Evolutionary conservation across 2,329 filamentous ascomycete genomes (phyloP).

Genomic region (Whalleya microplaca): DNA sequence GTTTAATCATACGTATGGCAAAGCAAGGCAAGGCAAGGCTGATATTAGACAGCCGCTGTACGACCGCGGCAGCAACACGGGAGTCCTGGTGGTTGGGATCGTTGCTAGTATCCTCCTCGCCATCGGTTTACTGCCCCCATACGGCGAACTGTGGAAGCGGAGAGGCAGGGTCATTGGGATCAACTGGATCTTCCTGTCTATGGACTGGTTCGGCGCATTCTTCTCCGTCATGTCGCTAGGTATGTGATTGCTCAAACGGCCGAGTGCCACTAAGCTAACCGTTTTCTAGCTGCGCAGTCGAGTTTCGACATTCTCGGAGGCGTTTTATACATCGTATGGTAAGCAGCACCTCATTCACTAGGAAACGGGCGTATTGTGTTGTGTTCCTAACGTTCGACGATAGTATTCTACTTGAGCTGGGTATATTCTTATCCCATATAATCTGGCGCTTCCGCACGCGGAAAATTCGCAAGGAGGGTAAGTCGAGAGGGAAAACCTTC

Average conservation of each 20-base stretch:
- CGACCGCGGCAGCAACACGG: conserved; percentile 54
- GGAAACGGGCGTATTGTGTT: background rate
- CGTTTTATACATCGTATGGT: conserved; percentile 64
- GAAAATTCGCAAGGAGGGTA: conserved; percentile 54
- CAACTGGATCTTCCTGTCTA: conserved; percentile 60
- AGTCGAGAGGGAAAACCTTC: conserved; percentile 54
- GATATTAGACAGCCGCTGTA: conserved; percentile 52
- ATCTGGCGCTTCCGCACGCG: conserved; percentile 62
- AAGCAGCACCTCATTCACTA: conserved; percentile 38
- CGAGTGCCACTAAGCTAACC: conserved; percentile 24
- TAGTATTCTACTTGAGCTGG: conserved; percentile 60
- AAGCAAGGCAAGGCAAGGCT: background rate
- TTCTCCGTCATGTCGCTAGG: conserved; percentile 67
- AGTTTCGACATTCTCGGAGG: conserved; percentile 65
- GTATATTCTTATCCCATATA: conserved; percentile 62
- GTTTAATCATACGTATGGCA: background rate
- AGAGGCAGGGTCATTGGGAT: conserved; percentile 64
- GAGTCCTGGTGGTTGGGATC: conserved; percentile 60
- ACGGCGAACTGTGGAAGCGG: conserved; percentile 65
- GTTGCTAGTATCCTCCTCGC: conserved; percentile 61
- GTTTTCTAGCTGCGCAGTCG: conserved; percentile 55
- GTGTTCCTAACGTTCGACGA: conserved; percentile 5
- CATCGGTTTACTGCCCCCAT: conserved; percentile 61
- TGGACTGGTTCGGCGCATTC: conserved; percentile 64
- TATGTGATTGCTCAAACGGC: conserved; percentile 36